Evolutionary conservation across 139 green algal genomes (phyloP), one percentile per base, ranked within the genome.

Genomic region (Nannochloris sp.): DNA sequence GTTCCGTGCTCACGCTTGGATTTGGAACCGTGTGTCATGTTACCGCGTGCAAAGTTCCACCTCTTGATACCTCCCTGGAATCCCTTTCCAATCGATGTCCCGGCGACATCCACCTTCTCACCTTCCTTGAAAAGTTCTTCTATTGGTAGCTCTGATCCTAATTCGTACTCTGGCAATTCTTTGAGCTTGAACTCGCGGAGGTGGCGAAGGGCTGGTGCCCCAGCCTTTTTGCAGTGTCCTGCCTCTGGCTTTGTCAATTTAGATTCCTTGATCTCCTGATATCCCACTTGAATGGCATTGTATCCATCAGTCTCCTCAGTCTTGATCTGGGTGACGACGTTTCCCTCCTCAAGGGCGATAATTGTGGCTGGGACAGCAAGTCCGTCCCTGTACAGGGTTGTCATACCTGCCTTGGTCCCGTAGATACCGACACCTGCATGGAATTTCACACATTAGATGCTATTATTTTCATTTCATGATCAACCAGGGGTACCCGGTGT

Each of bases 1-100:
- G 89, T 95, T 55, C 93, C 93, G 61, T 95, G 92, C 81, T 96
- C 67, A 68, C 93, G 82, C 79, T 99, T 86, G 13, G 76, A 91
- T 76, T 98, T 98, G 68, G 86, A 96, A 57, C 93, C 93, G 85
- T 99, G 93, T 37, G 91, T 92, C 93, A 98, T 98, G 61, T 75
- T 60, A 62, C 93, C 93, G 25, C 93, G 83, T n/a, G 85, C 78
- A 78, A 93, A 87, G 74, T 83, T 80, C 73, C 84, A 91, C n/a
- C 87, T 70, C 90, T 99, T 99, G 77, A 99, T 95, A 53, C 79
- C 80, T 62, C 91, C 90, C 64, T 94, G 86, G 76, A 96, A 96
- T 45, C 89, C 89, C 77, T 96, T 96, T 17, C 89, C 93, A 53
- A 96, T 89, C 55, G 72, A 89, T 4, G 69, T 90, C 43, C 91